Percentiles rank a stretch among this genome's conserved stretches.
These are phyloP conservation scores for Neurospora sp. DNA, from an alignment of 495 filamentous ascomycete species.

Conservation along the genomic window DNA sequence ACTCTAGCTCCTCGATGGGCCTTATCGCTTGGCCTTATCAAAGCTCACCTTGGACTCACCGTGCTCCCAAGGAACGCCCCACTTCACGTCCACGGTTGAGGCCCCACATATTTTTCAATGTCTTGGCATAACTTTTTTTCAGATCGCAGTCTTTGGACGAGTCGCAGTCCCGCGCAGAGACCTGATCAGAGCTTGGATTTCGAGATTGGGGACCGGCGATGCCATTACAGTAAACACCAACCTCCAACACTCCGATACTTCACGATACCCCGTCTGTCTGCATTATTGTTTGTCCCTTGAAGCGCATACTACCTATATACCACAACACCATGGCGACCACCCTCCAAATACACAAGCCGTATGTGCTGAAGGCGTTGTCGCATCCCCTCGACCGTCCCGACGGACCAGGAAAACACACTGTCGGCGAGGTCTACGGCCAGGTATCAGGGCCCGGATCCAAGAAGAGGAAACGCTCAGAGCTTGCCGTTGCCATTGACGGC, in stretches of 20 bases:
- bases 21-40: neutral
- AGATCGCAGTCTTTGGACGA: neutral
- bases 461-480: constrained; percentile 78
- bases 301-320: neutral
- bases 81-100: neutral
- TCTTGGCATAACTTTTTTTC: constrained; percentile 19
- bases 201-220: constrained; percentile 2
- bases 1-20: neutral
- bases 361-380: constrained; percentile 57
- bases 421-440: constrained; percentile 60
- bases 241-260: neutral
- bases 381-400: constrained; percentile 47
- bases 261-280: neutral
- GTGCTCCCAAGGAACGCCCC: neutral
- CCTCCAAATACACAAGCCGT: constrained; percentile 45
- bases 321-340: constrained; percentile 37
- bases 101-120: constrained; percentile 16
- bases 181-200: constrained; percentile 1
- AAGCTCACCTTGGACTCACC: neutral
- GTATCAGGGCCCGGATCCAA: constrained; percentile 47
- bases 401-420: constrained; percentile 45
- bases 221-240: neutral
- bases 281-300: neutral
- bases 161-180: neutral
- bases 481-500: constrained; percentile 80